These are phyloP conservation scores for Macrotyloma uniflorum DNA, from an alignment of 306 rosid genomes.

Conservation along the genomic window DNA sequence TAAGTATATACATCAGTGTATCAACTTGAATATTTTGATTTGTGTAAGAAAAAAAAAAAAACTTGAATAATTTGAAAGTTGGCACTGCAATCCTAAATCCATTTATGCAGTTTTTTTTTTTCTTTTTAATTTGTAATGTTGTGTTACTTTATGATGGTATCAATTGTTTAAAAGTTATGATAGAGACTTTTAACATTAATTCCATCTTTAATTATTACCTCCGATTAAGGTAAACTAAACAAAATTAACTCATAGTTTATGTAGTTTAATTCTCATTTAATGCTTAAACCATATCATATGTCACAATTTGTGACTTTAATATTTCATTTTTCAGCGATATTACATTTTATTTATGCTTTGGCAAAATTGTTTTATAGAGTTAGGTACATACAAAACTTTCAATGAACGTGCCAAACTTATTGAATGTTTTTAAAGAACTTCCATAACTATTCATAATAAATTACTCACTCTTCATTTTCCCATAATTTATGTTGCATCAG, in stretches of 20 bases:
- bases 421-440: background rate
- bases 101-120: too few relatives aligned
- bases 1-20: too few relatives aligned
- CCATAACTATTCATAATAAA: background rate
- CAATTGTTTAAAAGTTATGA: too few relatives aligned
- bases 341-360: too few relatives aligned
- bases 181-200: too few relatives aligned
- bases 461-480: background rate
- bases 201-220: background rate
- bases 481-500: background rate
- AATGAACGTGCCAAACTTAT: background rate
- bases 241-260: background rate
- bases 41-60: too few relatives aligned
- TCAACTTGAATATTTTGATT: too few relatives aligned
- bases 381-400: background rate
- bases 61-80: too few relatives aligned
- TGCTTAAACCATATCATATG: background rate
- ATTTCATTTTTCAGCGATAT: background rate
- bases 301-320: background rate
- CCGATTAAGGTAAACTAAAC: background rate
- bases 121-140: too few relatives aligned
- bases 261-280: background rate
- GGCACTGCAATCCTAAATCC: too few relatives aligned
- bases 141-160: too few relatives aligned
- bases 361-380: background rate